phyloP scores from a whole-genome alignment of 768 basidiomycete species.

The Hygrocybe punicea region DNA sequence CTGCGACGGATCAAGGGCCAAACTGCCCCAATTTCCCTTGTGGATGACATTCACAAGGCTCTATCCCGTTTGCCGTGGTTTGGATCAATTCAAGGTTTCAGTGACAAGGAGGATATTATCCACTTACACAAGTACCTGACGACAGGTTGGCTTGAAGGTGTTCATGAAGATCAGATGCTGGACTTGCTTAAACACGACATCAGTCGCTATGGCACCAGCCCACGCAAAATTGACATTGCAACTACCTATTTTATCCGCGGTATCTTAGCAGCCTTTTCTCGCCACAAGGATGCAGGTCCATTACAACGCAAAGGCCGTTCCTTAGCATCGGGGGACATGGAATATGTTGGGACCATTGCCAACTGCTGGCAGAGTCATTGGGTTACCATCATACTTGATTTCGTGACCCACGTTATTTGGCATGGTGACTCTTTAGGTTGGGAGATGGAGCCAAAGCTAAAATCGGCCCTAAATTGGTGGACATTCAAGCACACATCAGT shows the following conservation, averaged over 20 bases:
- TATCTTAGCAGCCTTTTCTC: background rate
- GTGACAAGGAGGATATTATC: constrained; percentile 1
- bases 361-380: constrained; percentile 15
- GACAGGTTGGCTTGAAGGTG: constrained; percentile 15
- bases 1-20: background rate
- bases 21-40: too few species aligned
- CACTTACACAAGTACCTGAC: constrained; percentile 15
- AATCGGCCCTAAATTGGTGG: constrained; percentile 18
- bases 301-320: background rate
- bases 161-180: constrained; percentile 21
- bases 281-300: background rate
- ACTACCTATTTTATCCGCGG: constrained; percentile 1
- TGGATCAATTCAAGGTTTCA: constrained; percentile 12
- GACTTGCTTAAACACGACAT: constrained; percentile 14
- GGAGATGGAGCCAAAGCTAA: constrained; percentile 5
- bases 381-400: constrained; percentile 16
- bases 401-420: constrained; percentile 9
- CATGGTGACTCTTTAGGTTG: constrained; percentile 16
- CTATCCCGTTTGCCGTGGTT: constrained; percentile 11
- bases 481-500: constrained; percentile 11
- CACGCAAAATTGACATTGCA: background rate
- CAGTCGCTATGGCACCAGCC: background rate
- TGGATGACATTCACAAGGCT: background rate
- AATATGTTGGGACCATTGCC: constrained; percentile 11
- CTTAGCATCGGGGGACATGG: background rate